These are phyloP conservation scores for Wallacemonas sp. DNA, from an alignment of 208 protist genomes.

Conservation along the genomic window DNA sequence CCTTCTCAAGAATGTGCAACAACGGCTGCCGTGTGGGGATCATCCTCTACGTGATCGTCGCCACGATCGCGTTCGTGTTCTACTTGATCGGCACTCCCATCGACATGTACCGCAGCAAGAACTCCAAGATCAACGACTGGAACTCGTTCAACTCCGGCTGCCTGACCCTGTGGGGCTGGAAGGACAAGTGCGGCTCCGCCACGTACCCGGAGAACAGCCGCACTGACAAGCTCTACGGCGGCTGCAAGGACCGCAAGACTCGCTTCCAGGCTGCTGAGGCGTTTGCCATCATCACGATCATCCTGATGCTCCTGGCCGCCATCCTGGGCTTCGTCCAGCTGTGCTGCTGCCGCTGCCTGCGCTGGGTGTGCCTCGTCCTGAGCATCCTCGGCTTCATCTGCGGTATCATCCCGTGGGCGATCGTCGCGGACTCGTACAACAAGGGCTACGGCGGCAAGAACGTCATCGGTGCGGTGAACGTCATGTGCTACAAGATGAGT, in stretches of 20 bases:
- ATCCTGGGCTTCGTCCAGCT: conserved; percentile 35
- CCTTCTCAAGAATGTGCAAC: conserved; percentile 3
- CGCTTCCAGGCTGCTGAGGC: conserved; percentile 40
- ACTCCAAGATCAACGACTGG: background rate
- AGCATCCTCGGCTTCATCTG: conserved; percentile 24
- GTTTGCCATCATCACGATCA: conserved; percentile 34
- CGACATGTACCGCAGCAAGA: conserved; percentile 35
- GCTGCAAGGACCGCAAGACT: conserved; percentile 20
- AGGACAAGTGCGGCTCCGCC: conserved; percentile 4
- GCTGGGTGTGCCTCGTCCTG: conserved; percentile 30
- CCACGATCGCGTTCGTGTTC: conserved; percentile 40
- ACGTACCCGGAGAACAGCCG: background rate
- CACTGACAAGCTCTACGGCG: conserved; percentile 13
- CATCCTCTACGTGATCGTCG: conserved; percentile 17
- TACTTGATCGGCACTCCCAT: conserved; percentile 45
- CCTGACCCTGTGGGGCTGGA: conserved; percentile 13
- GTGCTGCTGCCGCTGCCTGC: conserved; percentile 49
- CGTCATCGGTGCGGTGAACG: background rate
- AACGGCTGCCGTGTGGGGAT: conserved; percentile 14
- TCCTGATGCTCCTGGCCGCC: conserved; percentile 17
- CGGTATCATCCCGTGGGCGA: conserved; percentile 23
- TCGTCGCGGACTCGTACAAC: conserved; percentile 30
- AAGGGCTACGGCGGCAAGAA: conserved; percentile 3
- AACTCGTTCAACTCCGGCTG: background rate
- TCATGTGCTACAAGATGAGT: conserved; percentile 10